Percentiles rank a stretch among this genome's conserved stretches.
phyloP scores from a whole-genome alignment of 2,329 filamentous ascomycete genomes.

The Colletotrichum liaoningense region DNA sequence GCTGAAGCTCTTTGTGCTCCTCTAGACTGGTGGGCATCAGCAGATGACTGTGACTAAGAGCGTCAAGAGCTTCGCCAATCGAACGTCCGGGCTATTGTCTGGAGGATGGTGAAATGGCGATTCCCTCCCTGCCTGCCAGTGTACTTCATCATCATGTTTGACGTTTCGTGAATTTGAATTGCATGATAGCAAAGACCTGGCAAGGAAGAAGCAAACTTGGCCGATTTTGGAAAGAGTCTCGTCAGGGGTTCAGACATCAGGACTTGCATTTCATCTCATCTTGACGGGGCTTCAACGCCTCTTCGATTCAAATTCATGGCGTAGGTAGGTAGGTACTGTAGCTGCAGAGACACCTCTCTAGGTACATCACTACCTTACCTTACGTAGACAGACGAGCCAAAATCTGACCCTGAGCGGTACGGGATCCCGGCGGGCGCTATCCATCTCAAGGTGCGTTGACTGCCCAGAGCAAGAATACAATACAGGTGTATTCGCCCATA shows the following conservation, averaged over 20 bases:
- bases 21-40: background rate
- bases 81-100: background rate
- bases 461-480: too few relatives aligned
- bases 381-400: slow-evolving; percentile 6
- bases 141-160: background rate
- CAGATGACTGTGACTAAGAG: background rate
- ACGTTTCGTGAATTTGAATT: background rate
- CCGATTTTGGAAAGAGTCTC: background rate
- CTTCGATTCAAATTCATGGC: slow-evolving; percentile 15
- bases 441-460: background rate
- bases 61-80: background rate
- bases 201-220: background rate
- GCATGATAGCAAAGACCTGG: background rate
- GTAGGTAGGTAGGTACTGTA: background rate
- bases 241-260: slow-evolving; percentile 14
- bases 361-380: too few relatives aligned
- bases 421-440: slow-evolving; percentile 13
- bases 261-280: slow-evolving; percentile 16
- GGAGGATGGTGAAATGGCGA: background rate
- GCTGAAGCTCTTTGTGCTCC: background rate
- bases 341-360: background rate
- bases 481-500: background rate
- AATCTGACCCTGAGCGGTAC: slow-evolving; percentile 27
- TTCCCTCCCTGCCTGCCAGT: background rate
- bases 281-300: slow-evolving; percentile 11